Base-by-base conservation (phyloP, 495 filamentous ascomycete species). In the Talaromyces thailandensis region DNA sequence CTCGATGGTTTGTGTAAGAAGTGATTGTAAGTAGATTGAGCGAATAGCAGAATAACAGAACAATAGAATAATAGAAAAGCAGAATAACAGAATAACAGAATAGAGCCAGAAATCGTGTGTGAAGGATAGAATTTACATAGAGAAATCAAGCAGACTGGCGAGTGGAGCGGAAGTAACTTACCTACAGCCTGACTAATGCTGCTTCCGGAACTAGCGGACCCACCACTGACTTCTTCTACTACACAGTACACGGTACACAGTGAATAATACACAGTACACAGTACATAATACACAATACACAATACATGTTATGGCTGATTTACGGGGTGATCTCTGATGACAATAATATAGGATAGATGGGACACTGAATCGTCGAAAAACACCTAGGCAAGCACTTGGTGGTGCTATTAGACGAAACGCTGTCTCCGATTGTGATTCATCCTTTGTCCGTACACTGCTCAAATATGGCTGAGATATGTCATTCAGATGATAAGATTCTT, bases 1-100 rank as follows among this genome's bases (percentile, higher is more conserved):
- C 24, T 53, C 50, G 14, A 53, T 53, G 24, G 21, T n/a, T n/a
- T n/a, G n/a, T n/a, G 4, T 28, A 28, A 2, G 9, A 53, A 26
- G 7, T 48, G 16, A 21, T 6, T 53, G n/a, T 24, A 53, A 9
- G 53, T n/a, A 43, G 35, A 48, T 24, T n/a, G n/a, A n/a, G n/a
- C n/a, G 35, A 48, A 60, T 43, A 50, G 58, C n/a, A 60, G 25
- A 45, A 28, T n/a, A n/a, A n/a, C n/a, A n/a, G n/a, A n/a, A n/a
- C n/a, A n/a, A n/a, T n/a, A n/a, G n/a, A n/a, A n/a, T n/a, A n/a
- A n/a, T n/a, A n/a, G n/a, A n/a, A n/a, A n/a, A n/a, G n/a, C n/a
- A n/a, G n/a, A n/a, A n/a, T n/a, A 26, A n/a, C 1, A 53, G 23
- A 53, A 23, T 9, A 53, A 12, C 23, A 25, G 50, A 25, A 23